These are phyloP conservation scores for Cryomyces minteri DNA, from an alignment of 495 filamentous ascomycete genomes.

Conservation along the genomic window DNA sequence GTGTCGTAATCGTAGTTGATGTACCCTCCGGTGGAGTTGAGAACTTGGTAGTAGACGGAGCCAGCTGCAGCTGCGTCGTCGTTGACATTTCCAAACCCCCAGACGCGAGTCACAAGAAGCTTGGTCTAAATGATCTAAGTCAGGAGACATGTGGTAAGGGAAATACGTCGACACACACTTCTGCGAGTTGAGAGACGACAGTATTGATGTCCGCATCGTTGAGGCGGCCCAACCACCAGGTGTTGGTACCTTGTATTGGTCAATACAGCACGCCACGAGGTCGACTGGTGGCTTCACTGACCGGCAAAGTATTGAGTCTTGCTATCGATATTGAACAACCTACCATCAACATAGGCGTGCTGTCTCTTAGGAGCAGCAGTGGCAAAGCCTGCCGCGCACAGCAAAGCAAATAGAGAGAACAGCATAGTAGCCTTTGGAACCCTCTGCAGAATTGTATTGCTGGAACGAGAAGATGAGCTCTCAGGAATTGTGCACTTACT, in stretches of 20 bases:
- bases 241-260: constrained; percentile 1
- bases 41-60: constrained; percentile 19
- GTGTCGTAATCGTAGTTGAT: constrained; percentile 12
- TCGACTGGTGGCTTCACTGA: too few relatives aligned
- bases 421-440: too few relatives aligned
- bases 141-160: not conserved
- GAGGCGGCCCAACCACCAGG: constrained; percentile 4
- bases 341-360: too few relatives aligned
- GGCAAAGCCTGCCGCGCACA: too few relatives aligned
- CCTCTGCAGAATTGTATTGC: too few relatives aligned
- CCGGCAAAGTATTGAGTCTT: too few relatives aligned
- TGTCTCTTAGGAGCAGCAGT: too few relatives aligned
- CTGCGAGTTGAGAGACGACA: constrained; percentile 1
- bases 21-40: constrained; percentile 16
- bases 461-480: too few relatives aligned
- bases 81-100: constrained; percentile 8
- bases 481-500: too few relatives aligned
- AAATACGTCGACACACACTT: constrained; percentile 1
- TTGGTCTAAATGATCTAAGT: constrained; percentile 3
- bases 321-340: too few relatives aligned
- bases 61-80: not conserved
- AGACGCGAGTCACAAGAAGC: constrained; percentile 5
- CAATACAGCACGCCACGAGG: too few relatives aligned
- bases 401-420: too few relatives aligned
- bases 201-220: constrained; percentile 7